phyloP scores from a whole-genome alignment of 192 early-diverging fungal genomes.

The Entophlyctis luteolus region DNA sequence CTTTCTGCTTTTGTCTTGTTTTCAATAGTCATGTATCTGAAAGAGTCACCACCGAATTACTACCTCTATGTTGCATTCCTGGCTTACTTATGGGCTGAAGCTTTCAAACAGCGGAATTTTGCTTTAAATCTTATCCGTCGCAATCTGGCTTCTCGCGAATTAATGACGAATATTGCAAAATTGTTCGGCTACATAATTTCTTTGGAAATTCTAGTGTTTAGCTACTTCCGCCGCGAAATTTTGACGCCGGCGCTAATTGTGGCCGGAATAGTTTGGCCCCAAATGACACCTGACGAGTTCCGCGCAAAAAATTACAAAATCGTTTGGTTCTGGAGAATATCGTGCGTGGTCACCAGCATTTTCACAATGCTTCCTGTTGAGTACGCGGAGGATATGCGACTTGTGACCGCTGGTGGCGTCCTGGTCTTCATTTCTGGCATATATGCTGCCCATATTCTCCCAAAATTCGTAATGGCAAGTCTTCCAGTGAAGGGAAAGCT shows the following conservation, averaged over 20 bases:
- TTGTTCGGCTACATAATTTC: conserved; percentile 53
- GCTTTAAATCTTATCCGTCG: conserved; percentile 6
- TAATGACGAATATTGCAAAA: neutral
- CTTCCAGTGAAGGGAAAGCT: conserved; percentile 10
- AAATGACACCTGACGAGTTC: conserved; percentile 51
- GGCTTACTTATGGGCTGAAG: conserved; percentile 71
- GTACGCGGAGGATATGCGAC: conserved; percentile 64
- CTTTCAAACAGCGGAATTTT: conserved; percentile 16
- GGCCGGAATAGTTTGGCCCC: conserved; percentile 63
- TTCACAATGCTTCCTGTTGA: conserved; percentile 90
- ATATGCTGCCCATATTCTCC: conserved; percentile 24
- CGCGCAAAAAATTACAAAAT: conserved; percentile 42
- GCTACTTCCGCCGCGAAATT: conserved; percentile 76
- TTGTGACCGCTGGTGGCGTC: conserved; percentile 52
- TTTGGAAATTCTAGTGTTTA: conserved; percentile 81
- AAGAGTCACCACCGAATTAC: conserved; percentile 78
- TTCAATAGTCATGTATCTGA: conserved; percentile 61
- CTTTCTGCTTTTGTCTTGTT: conserved; percentile 34
- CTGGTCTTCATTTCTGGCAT: conserved; percentile 28
- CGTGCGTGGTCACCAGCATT: conserved; percentile 68
- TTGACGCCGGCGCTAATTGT: conserved; percentile 63
- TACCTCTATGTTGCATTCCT: conserved; percentile 86
- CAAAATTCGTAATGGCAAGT: conserved; percentile 11
- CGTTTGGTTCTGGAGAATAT: conserved; percentile 61
- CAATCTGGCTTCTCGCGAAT: neutral